A percentile compares a stretch with the other conserved stretches of the same genome.
phyloP scores from a whole-genome alignment of 805 yeast species.

The Dipodascus geniculatus region DNA sequence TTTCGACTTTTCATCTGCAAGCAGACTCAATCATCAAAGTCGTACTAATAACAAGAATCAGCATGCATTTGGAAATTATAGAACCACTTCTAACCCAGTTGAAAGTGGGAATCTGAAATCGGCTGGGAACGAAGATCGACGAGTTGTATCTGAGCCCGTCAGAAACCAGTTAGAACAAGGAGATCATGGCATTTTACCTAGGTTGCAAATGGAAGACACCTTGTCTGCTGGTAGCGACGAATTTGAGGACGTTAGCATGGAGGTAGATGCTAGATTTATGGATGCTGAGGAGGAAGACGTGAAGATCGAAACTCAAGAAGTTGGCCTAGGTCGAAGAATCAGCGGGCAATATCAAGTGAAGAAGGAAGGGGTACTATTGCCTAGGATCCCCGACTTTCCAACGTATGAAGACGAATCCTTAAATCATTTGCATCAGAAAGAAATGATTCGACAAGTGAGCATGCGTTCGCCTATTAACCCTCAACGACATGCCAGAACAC shows the following conservation, averaged over 20 bases:
- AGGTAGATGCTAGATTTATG: slow-evolving; percentile 30
- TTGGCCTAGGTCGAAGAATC: background rate
- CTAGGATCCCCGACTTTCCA: slow-evolving; percentile 4
- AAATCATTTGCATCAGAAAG: slow-evolving; percentile 2
- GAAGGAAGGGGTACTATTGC: slow-evolving; percentile 10
- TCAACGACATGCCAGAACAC: no score
- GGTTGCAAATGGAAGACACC: background rate
- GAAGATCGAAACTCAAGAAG: background rate
- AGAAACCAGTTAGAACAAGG: slow-evolving; percentile 5
- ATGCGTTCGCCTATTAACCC: slow-evolving; percentile 1
- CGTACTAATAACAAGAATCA: background rate
- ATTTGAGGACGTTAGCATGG: slow-evolving; percentile 14
- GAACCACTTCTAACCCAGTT: slow-evolving; percentile 5
- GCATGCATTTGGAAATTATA: background rate
- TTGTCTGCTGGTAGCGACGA: slow-evolving; percentile 24
- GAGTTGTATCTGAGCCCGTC: slow-evolving; percentile 10
- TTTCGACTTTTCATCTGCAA: slow-evolving; percentile 2
- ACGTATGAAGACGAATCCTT: slow-evolving; percentile 5
- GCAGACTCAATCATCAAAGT: background rate
- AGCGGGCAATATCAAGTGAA: slow-evolving; percentile 12
- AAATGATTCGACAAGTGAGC: slow-evolving; percentile 4
- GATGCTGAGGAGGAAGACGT: slow-evolving; percentile 28
- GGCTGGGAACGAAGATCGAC: slow-evolving; percentile 7
- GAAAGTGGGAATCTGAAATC: background rate
- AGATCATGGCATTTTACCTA: slow-evolving; percentile 4